Conservation (phyloP, 2,329 filamentous ascomycete species). For the Cladosporium sp. region DNA sequence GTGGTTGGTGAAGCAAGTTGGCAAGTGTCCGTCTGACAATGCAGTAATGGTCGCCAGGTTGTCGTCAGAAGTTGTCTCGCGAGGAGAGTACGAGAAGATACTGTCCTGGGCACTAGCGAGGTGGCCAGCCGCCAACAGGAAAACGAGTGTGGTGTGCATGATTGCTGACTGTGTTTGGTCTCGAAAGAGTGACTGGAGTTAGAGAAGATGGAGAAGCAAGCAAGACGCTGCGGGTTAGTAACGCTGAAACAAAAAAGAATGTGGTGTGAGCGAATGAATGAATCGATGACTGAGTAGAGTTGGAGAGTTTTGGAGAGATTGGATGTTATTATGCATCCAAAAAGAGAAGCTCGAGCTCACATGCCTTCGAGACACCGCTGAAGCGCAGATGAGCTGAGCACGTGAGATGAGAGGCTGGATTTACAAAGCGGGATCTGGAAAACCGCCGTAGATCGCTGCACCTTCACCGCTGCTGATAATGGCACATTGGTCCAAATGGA, state of each 20-base stretch:
- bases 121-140: conserved; percentile 5
- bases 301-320: background rate
- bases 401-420: conserved; percentile 1
- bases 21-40: conserved; percentile 8
- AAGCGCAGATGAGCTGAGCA: conserved; percentile 10
- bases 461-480: conserved; percentile 7
- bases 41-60: conserved; percentile 14
- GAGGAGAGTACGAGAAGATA: background rate
- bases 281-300: background rate
- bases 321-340: conserved; percentile 1
- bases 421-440: conserved; percentile 6
- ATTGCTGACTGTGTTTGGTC: background rate
- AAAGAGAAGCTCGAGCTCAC: background rate
- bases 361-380: conserved; percentile 4
- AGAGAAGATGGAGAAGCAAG: background rate
- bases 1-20: conserved; percentile 18
- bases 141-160: conserved; percentile 15
- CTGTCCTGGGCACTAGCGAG: background rate
- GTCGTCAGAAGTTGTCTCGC: conserved; percentile 1
- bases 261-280: conserved; percentile 10
- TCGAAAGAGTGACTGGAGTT: conserved; percentile 13
- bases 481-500: background rate
- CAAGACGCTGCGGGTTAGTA: conserved; percentile 15
- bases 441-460: conserved; percentile 12
- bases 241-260: conserved; percentile 19